Evolutionary conservation across 2,329 filamentous ascomycete genomes (phyloP), one percentile per base, ranked within the genome.

Genomic region (Knufia fluminis): DNA sequence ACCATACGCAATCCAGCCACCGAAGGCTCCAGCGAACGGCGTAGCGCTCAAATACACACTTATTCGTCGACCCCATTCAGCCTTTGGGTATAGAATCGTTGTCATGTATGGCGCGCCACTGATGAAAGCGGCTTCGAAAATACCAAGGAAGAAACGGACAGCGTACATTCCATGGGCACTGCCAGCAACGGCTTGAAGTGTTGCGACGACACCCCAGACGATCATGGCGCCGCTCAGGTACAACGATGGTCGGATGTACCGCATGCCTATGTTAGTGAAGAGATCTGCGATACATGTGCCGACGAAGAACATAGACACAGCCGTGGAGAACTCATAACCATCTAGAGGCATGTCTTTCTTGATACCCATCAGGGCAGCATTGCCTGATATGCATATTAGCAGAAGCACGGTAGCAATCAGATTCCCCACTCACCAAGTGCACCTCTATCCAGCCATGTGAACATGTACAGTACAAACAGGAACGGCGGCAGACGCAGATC

Each of bases 1-100:
- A 0, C 66, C 66, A 32, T 64, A 67, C 1, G 65, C 63, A 33
- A 68, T 61, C 48, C 64, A 66, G 3, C 66, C 65, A 4, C 66
- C 65, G 12, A 69, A 61, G 17, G 50, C 50, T 6, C 50, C 50
- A 16, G 46, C 50, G 26, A 52, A 42, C 4, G 50, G 46, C 3
- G 50, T 52, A 4, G 50, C 50, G 17, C 46, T 41, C 10, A 52
- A 42, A 17, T 52, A 52, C 4, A 52, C 31, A 36, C 46, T 49
- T 28, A 52, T 52, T 8, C 50, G 46, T 20, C 49, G 49, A 12
- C 50, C 50, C 50, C 50, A 52, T 33, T 52, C 50, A 19, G 46
- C 46, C 17, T 28, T 26, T 4, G 43, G 43, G 20, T 33, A 33
- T 12, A 46, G 43, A 35, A 46, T 35, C 4, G 49, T 52, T 12